A percentile compares a stretch with the other conserved stretches of the same genome.
Evolutionary conservation across 108 stramenopile species (phyloP).

Genomic region (Pseudonitzschia delicatissima): DNA sequence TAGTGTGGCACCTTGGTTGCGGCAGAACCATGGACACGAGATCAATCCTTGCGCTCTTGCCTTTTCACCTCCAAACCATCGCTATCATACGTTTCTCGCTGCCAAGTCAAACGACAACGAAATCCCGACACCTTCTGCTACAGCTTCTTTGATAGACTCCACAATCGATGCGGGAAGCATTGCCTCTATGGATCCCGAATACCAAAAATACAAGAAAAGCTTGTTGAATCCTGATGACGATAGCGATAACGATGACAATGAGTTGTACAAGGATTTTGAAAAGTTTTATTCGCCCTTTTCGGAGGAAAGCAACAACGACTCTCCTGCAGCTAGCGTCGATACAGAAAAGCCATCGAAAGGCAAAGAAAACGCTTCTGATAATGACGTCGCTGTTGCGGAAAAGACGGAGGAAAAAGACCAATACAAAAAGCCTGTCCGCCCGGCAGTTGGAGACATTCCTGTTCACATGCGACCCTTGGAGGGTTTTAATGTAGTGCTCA

Average conservation of each 20-base stretch:
- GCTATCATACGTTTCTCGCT: not conserved
- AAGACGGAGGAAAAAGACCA: not conserved
- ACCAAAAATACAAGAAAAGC: not conserved
- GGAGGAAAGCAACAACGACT: not conserved
- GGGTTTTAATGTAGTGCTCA: slow-evolving; percentile 83
- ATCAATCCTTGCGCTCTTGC: not conserved
- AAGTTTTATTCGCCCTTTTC: slow-evolving; percentile 1
- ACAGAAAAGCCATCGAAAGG: not conserved
- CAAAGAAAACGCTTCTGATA: no score
- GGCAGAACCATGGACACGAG: not conserved
- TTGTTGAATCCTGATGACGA: not conserved
- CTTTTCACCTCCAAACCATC: not conserved
- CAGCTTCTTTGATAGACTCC: not conserved
- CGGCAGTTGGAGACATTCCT: slow-evolving; percentile 33
- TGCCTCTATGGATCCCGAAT: not conserved
- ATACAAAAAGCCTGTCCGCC: not conserved
- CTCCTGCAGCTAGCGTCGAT: not conserved
- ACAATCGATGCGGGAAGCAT: not conserved
- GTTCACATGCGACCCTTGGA: slow-evolving; percentile 24
- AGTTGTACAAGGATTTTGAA: not conserved
- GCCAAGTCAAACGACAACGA: not conserved
- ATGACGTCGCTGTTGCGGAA: not conserved
- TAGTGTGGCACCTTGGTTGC: no score
- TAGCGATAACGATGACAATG: not conserved
- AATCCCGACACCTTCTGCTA: not conserved